phyloP scores from a whole-genome alignment of 192 early-diverging fungal species.

The Mortierella claussenii region DNA sequence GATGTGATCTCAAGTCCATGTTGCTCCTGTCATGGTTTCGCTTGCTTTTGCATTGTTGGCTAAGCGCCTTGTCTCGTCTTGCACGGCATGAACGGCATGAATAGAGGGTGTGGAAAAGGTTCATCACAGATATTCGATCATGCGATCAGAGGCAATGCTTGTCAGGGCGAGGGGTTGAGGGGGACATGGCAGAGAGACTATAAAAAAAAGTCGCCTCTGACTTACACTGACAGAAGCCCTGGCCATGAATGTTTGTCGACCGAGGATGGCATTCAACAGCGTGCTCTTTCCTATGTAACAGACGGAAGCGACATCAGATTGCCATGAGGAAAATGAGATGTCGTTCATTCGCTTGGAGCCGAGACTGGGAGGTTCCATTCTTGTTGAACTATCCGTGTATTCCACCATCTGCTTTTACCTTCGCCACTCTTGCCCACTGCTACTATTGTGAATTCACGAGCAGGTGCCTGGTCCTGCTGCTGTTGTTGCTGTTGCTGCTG shows the following conservation, averaged over 20 bases:
- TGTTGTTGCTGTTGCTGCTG: slow-evolving; percentile 16
- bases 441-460: slow-evolving; percentile 44
- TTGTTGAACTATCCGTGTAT: too few relatives aligned
- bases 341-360: too few relatives aligned
- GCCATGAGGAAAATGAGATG: not conserved
- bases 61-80: too few relatives aligned
- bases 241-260: slow-evolving; percentile 50
- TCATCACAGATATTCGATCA: too few relatives aligned
- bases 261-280: slow-evolving; percentile 58
- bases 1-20: not conserved
- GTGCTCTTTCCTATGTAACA: slow-evolving; percentile 54
- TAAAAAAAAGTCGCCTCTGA: too few relatives aligned
- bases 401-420: slow-evolving; percentile 12
- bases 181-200: too few relatives aligned
- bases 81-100: too few relatives aligned
- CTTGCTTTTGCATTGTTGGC: too few relatives aligned
- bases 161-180: too few relatives aligned
- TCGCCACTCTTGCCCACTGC: slow-evolving; percentile 51
- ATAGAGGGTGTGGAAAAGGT: too few relatives aligned
- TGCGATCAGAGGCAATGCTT: too few relatives aligned
- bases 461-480: not conserved
- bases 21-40: not conserved
- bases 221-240: slow-evolving; percentile 56
- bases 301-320: not conserved
- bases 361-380: too few relatives aligned